Evolutionary conservation across 1,284 basidiomycete species (phyloP), one percentile per base, ranked within the genome.

Genomic region (Austroboletus olivaceoglutinosus): DNA sequence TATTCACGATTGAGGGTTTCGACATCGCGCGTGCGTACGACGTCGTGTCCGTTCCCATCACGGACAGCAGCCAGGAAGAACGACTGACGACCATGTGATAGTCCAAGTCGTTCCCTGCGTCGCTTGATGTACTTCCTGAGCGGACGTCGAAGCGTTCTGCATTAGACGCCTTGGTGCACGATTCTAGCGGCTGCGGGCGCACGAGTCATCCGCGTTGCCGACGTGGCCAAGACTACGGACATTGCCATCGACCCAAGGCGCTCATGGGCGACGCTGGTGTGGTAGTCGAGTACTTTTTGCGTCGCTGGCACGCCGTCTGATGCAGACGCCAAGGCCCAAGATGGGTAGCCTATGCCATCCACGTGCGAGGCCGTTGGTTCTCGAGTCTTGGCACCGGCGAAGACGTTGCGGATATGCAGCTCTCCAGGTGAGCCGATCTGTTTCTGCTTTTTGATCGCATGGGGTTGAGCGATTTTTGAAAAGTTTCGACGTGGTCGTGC

Each of bases 1-100:
- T 65, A 21, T 53, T 65, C 31, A 65, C 65, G 2, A 65, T 65
- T 25, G 66, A 65, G 36, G 64, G 64, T 15, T 67, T 65, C 40
- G 65, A 65, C 43, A 65, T 63, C 36, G 60, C 64, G 0, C 64
- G 36, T 31, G 64, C 64, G 3, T 64, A 65, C 16, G 65, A 55
- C 25, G 53, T 56, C 0, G 65, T 63, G 25, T 58, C 64, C 0
- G 47, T 65, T 38, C 4, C 48, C 4, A 63, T 65, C 37, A 60
- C 48, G 6, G 64, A 65, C 36, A 48, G 25, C 40, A 68, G 55
- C 37, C n/a, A n/a, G n/a, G n/a, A n/a, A n/a, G n/a, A n/a, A n/a
- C n/a, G n/a, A n/a, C n/a, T n/a, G n/a, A n/a, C 50, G 47, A 65
- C 60, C 11, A 29, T 43, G 1, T 65, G 63, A 65, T 64, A 68